Conservation (phyloP, 2,329 filamentous ascomycete species). For the Trichoderma sp. region DNA sequence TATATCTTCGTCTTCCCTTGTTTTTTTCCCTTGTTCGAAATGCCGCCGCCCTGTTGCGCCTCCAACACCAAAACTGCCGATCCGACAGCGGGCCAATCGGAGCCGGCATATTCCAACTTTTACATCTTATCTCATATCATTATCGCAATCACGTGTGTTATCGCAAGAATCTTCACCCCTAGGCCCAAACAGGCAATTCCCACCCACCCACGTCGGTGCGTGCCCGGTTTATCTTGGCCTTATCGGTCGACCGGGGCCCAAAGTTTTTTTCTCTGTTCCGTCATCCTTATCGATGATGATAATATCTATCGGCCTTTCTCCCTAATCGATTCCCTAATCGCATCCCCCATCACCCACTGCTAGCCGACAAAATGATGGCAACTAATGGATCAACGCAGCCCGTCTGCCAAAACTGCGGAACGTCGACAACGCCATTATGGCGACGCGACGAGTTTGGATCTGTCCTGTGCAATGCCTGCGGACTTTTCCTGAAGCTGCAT, state of each 20-base stretch:
- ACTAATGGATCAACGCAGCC: conserved; percentile 74
- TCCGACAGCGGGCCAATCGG: conserved; percentile 18
- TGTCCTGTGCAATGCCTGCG: conserved; percentile 97
- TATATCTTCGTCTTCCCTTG: not conserved
- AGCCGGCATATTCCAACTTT: conserved; percentile 19
- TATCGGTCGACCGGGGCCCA: conserved; percentile 39
- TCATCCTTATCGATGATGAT: conserved; percentile 44
- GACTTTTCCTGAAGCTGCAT: conserved; percentile 95
- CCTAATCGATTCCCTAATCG: conserved; percentile 29
- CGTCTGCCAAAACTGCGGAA: conserved; percentile 94
- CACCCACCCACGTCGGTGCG: conserved; percentile 16
- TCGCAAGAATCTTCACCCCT: conserved; percentile 26
- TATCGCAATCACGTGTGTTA: conserved; percentile 24
- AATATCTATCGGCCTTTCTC: conserved; percentile 34
- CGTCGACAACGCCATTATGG: conserved; percentile 95
- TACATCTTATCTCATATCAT: conserved; percentile 23
- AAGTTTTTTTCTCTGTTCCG: conserved; percentile 39
- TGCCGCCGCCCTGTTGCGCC: conserved; percentile 3
- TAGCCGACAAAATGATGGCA: conserved; percentile 50
- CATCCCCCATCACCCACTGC: conserved; percentile 31
- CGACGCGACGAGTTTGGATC: conserved; percentile 93
- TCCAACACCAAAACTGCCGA: conserved; percentile 11
- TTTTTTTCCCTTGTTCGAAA: not conserved
- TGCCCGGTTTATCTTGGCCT: conserved; percentile 35
- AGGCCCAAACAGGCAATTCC: conserved; percentile 21